Conservation (phyloP, 768 basidiomycete species). For the Xerocomellus amylosporus region DNA sequence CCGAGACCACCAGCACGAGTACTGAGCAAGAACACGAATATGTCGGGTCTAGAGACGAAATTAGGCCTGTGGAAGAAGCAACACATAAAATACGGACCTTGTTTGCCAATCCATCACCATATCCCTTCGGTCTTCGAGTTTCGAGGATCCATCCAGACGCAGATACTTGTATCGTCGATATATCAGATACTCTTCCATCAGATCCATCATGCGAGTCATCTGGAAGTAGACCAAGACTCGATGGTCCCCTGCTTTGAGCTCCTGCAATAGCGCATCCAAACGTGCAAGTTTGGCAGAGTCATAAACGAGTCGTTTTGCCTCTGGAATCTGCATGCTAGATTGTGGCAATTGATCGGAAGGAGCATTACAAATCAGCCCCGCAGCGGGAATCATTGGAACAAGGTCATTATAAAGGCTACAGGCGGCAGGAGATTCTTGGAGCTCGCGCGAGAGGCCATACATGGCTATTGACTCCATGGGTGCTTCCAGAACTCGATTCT, state of each 20-base stretch:
- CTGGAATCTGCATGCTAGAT: slow-evolving; percentile 88
- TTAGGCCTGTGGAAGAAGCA: not conserved
- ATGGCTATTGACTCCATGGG: slow-evolving; percentile 74
- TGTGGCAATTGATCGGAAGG: slow-evolving; percentile 71
- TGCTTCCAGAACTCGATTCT: slow-evolving; percentile 57
- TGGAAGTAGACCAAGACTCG: slow-evolving; percentile 97
- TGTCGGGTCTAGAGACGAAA: slow-evolving; percentile 57
- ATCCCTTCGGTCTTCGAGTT: slow-evolving; percentile 92
- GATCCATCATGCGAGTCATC: slow-evolving; percentile 99
- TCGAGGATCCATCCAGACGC: slow-evolving; percentile 89
- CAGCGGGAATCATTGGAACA: slow-evolving; percentile 59
- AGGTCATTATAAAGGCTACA: slow-evolving; percentile 45
- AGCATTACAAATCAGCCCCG: slow-evolving; percentile 67
- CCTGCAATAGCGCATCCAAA: slow-evolving; percentile 83
- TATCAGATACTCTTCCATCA: slow-evolving; percentile 98
- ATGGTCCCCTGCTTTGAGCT: slow-evolving; percentile 91
- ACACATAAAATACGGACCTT: slow-evolving; percentile 49
- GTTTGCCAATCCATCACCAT: slow-evolving; percentile 99
- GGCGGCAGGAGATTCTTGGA: slow-evolving; percentile 57
- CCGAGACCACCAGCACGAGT: slow-evolving; percentile 96
- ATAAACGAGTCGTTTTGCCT: slow-evolving; percentile 90
- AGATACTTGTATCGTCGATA: slow-evolving; percentile 96
- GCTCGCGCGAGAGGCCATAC: slow-evolving; percentile 75
- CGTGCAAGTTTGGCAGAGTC: slow-evolving; percentile 96
- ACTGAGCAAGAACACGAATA: slow-evolving; percentile 90